Evolutionary conservation across 805 yeast species (phyloP).

Genomic region (Kodamaea neixiangensis): DNA sequence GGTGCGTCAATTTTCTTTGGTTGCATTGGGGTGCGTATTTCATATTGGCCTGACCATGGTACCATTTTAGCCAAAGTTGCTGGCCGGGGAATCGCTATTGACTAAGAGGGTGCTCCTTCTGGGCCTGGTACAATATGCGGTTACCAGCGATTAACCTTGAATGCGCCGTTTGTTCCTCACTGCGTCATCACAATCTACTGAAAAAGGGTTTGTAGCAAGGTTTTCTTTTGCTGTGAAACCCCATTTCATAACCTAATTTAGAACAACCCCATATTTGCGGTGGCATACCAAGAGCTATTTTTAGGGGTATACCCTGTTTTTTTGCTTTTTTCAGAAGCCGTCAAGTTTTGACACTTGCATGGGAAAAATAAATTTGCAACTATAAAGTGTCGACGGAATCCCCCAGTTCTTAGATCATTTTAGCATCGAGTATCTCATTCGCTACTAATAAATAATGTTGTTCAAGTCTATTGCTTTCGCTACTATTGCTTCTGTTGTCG

Average conservation of each 20-base stretch:
- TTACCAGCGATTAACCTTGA: not conserved
- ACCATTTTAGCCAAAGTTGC: not conserved
- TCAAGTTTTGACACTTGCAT: not conserved
- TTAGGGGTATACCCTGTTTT: not conserved
- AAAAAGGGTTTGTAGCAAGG: not conserved
- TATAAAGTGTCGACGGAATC: not conserved
- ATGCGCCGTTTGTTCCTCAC: too few relatives aligned
- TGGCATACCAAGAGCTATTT: not conserved
- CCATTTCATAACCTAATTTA: not conserved
- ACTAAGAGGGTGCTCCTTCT: not conserved
- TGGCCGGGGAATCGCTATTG: not conserved
- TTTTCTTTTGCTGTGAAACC: not conserved
- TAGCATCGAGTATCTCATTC: constrained; percentile 4
- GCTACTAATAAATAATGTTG: constrained; percentile 7
- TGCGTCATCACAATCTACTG: too few relatives aligned
- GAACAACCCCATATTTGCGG: not conserved
- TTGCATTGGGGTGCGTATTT: not conserved
- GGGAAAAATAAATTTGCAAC: not conserved
- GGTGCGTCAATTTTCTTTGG: not conserved
- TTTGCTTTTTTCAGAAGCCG: not conserved
- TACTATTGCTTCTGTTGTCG: constrained; percentile 26
- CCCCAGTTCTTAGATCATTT: not conserved
- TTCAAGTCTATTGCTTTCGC: constrained; percentile 21
- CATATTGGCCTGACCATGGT: not conserved
- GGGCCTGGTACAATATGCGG: not conserved